Evolutionary conservation across 768 basidiomycete genomes (phyloP), one percentile per base, ranked within the genome.

Genomic region (Mycena vitilis): DNA sequence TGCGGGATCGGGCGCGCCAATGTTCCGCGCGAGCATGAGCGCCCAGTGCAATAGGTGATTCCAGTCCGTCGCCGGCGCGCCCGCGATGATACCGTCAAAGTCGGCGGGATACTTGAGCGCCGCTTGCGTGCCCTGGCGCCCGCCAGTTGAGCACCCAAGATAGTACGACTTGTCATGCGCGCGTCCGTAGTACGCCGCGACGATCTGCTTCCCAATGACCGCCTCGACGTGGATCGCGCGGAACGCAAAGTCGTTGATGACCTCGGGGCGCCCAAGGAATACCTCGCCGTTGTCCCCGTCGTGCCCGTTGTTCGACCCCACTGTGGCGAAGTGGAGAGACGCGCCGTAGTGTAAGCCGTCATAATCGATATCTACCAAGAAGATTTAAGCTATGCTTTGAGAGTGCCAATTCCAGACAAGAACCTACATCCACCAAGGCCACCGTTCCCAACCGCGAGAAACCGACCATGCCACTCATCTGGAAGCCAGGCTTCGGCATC

Each of bases 11-110:
- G 71, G 66, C 16, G 69, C 57, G 25, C 73, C 74, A 15, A 71
- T 47, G 13, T 36, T 15, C 15, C 36, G 58, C 3, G 56, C 51
- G 10, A 60, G 44, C 47, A 66, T 59, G 5, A 20, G 60, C 7
- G 36, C 22, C 72, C 69, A 71, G 25, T 66, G 55, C 2, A 67
- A 9, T 1, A 71, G 66, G 48, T 62, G 59, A 36, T 70, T 70
- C 16, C 40, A 66, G 44, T 73, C 60, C 20, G 63, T 73, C 16
- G 75, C 76, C 2, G 77, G 77, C 30, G 75, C 66, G 2, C 77
- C 77, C 8, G 75, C 74, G 15, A 78, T 40, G 23, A 77, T 68
- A 15, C 74, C 77, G 68, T 77, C 75, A 58, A 78, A 78, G 59
- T 78, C 76, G 1, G 69, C 71, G 1, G 77, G 77, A 44, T 59